Evolutionary conservation across 75 land plant genomes (phyloP), one percentile per base, ranked within the genome.

Genomic region (Pinus tabuliformis): DNA sequence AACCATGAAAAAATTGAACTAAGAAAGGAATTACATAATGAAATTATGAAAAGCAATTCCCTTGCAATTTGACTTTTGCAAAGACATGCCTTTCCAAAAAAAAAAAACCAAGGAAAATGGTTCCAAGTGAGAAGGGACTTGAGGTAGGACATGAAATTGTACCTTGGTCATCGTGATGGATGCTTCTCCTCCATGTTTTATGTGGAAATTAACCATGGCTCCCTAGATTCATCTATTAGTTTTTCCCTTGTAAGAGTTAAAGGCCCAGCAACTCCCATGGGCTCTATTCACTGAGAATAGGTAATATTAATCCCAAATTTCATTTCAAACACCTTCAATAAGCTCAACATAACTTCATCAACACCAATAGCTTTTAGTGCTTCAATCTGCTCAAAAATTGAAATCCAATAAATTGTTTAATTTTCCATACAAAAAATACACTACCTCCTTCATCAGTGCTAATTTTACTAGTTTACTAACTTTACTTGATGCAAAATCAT

Each of bases 161-260:
- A 94, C 99, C 95, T 96, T 94, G 68, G 98, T 96, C 9, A 96
- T 97, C 99, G 94, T 96, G 15, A 96, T 88, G 52, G 97, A 88
- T 36, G 99, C 99, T 65, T 96, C 99, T 58, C 93, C 99, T 28
- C 93, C 92, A 76, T 96, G 98, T 57, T 77, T 54, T 80, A 89
- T 83, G 77, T 96, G 99, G 73, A 96, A 96, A 63, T 87, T 88
- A 77, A 93, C 81, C 90, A 96, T 9, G 97, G 92, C 56, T 90
- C 90, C 60, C 88, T 91, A 57, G 92, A 88, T 33, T 81, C 92
- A 76, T 96, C 99, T 3, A 87, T 70, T 14, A 96, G 86, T 81
- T 90, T 91, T 57, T 88, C 95, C 71, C 97, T 83, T 9, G 99
- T 97, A 33, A 96, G 80, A 54, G 99, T 97, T 39, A 96, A 80